Evolutionary conservation across 2,329 filamentous ascomycete genomes (phyloP).

Genomic region (Neurospora sp.): DNA sequence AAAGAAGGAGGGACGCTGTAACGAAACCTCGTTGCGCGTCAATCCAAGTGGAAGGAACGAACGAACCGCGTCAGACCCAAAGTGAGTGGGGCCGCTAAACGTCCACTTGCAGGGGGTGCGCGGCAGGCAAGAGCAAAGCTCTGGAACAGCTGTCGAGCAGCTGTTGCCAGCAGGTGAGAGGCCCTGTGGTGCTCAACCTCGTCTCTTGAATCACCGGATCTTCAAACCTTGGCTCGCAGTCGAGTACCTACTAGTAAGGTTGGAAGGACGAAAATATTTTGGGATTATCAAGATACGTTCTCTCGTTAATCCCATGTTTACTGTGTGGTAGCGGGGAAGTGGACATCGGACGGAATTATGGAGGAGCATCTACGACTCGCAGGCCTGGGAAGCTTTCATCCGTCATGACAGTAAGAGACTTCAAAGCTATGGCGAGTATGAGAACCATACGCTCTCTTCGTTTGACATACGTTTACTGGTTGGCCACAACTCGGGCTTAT

Average conservation of each 20-base stretch:
- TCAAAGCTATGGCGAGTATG: neutral
- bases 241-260: neutral
- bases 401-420: neutral
- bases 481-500: neutral
- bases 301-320: neutral
- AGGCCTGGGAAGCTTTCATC: neutral
- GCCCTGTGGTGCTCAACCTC: neutral
- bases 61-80: slow-evolving; percentile 1
- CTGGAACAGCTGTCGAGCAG: neutral
- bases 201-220: neutral
- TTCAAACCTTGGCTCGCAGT: neutral
- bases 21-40: neutral
- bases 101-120: neutral
- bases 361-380: neutral
- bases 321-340: neutral
- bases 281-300: neutral
- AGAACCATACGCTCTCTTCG: neutral
- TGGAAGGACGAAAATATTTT: neutral
- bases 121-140: neutral
- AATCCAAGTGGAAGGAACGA: neutral
- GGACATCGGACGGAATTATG: neutral
- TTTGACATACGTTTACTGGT: neutral
- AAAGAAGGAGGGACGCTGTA: neutral
- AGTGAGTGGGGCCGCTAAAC: neutral
- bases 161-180: neutral